Base-by-base conservation (phyloP, 2,329 filamentous ascomycete genomes). In the Fusarium temperatum region DNA sequence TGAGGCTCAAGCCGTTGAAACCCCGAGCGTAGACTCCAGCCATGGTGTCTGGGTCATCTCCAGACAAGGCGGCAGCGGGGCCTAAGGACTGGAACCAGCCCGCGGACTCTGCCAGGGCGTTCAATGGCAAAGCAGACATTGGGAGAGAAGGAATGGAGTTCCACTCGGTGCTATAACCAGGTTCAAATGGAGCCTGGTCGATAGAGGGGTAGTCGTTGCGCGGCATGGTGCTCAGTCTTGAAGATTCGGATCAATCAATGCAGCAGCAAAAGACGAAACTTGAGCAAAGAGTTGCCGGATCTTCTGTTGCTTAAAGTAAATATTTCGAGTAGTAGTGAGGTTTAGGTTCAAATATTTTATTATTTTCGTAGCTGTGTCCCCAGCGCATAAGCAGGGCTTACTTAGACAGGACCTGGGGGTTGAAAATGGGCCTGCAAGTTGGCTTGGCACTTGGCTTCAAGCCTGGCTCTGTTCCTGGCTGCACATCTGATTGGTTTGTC, bases 301-400 rank as follows among this genome's bases (percentile, higher is more conserved):
- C 4, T 17, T 14, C 45, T 48, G 20, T 28, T 30, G 1, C 22
- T 22, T 5, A 30, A 22, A 22, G 3, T 8, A 6, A 1, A 30
- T 48, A 22, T 22, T 0, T 22, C 6, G 6, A 14, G 45, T 20
- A 14, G 5, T 3, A 17, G 20, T 11, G 3, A 1, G 7, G 3
- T n/a, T 3, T 17, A 48, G 14, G 7, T 17, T 17, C 4, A 12
- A 17, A 6, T n/a, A 1, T n/a, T 0, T n/a, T 6, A 30, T n/a
- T 6, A 6, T 2, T n/a, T n/a, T 6, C 10, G 10, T 3, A 3
- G 14, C 11, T 30, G 3, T 30, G 9, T 9, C 3, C 5, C 0
- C 14, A 13, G 5, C 14, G 0, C 13, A 48, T 9, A n/a, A 9
- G 28, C 47, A 30, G 14, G 22, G 28, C 28, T 50, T 30, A n/a